Conservation (phyloP, 805 yeast species). For the Saturnispora saitoi region DNA sequence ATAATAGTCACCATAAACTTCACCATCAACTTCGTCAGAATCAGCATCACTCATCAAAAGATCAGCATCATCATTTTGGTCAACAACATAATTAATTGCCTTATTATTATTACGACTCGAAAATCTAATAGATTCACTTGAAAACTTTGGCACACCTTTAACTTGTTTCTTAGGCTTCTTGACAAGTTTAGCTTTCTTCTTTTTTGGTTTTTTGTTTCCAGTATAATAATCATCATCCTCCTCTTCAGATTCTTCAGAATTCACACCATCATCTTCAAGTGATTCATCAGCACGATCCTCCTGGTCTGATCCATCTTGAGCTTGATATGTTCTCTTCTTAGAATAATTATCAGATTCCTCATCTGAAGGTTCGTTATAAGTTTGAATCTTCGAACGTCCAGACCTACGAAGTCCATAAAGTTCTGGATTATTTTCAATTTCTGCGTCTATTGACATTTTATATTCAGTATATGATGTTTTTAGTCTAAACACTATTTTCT, state of each 20-base stretch:
- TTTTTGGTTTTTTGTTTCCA: constrained; percentile 20
- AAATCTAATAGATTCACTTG: constrained; percentile 41
- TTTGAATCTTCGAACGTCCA: constrained; percentile 44
- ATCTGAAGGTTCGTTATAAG: constrained; percentile 22
- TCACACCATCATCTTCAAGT: constrained; percentile 20
- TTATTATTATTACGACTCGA: constrained; percentile 60
- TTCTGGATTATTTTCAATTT: constrained; percentile 63
- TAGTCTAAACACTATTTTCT: neutral
- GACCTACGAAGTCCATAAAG: constrained; percentile 78
- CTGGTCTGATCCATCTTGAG: constrained; percentile 18
- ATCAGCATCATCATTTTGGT: constrained; percentile 51
- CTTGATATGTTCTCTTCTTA: constrained; percentile 10
- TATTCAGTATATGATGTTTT: neutral
- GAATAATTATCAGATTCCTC: constrained; percentile 14
- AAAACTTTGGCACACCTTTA: constrained; percentile 11
- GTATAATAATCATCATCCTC: constrained; percentile 28
- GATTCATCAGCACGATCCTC: constrained; percentile 21
- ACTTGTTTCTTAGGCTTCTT: constrained; percentile 12
- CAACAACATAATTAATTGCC: constrained; percentile 66
- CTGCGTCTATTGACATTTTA: constrained; percentile 26
- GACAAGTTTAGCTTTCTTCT: constrained; percentile 28
- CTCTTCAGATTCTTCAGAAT: constrained; percentile 25
- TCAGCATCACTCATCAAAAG: constrained; percentile 38
- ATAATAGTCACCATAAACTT: constrained; percentile 21
- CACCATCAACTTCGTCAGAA: constrained; percentile 22